Conservation (phyloP, 371 early-diverging fungal species). For the Choanephora cucurbitarum region DNA sequence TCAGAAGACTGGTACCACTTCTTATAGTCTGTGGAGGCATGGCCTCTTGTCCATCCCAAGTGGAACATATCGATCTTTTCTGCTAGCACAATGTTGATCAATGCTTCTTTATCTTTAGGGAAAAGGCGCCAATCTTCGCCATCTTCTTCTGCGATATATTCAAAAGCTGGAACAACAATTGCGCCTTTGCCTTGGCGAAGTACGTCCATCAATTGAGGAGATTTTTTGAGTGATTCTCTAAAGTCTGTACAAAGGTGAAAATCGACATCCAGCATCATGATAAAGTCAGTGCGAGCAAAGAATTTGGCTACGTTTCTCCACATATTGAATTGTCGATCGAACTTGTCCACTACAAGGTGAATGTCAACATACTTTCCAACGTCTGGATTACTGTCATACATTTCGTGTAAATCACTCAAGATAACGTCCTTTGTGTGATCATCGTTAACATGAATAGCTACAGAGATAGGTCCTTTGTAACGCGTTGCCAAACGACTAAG, state of each 20-base stretch:
- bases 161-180: conserved; percentile 69
- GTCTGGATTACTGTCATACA: conserved; percentile 53
- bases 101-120: conserved; percentile 52
- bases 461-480: conserved; percentile 70
- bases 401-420: conserved; percentile 50
- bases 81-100: conserved; percentile 42
- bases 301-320: conserved; percentile 74
- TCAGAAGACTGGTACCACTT: conserved; percentile 55
- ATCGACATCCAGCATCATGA: conserved; percentile 75
- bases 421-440: conserved; percentile 52
- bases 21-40: conserved; percentile 64
- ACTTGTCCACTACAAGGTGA: conserved; percentile 65
- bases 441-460: conserved; percentile 64
- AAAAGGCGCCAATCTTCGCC: conserved; percentile 57
- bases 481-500: conserved; percentile 58
- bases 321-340: conserved; percentile 72
- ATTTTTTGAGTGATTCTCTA: conserved; percentile 43
- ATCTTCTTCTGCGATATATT: conserved; percentile 57
- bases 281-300: conserved; percentile 66
- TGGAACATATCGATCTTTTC: conserved; percentile 66
- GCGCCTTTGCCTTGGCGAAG: conserved; percentile 54
- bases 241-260: conserved; percentile 69
- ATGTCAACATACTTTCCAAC: conserved; percentile 64
- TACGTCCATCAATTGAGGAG: conserved; percentile 39
- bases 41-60: conserved; percentile 62